phyloP scores from a whole-genome alignment of 805 yeast genomes.

The Starmerella tilneyi region DNA sequence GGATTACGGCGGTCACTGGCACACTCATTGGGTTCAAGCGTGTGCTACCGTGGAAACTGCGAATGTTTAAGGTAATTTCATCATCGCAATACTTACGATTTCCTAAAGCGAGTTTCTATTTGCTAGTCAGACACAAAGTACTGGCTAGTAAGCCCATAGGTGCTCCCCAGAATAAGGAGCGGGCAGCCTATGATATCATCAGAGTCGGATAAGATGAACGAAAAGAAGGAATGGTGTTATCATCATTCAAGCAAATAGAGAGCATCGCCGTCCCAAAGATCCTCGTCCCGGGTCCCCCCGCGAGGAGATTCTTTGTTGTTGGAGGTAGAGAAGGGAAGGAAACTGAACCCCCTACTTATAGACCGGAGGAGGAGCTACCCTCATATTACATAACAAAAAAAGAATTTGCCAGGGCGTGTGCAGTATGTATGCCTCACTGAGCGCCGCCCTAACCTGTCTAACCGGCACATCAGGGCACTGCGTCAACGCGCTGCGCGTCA shows the following conservation, averaged over 20 bases:
- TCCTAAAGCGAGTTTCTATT: conserved; percentile 9
- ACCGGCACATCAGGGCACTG: too few species aligned
- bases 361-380: not conserved
- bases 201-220: conserved; percentile 35
- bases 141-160: conserved; percentile 35
- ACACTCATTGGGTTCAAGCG: conserved; percentile 34
- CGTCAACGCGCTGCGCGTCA: too few species aligned
- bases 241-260: conserved; percentile 29
- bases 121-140: conserved; percentile 29
- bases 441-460: conserved; percentile 3
- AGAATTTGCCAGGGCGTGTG: conserved; percentile 5
- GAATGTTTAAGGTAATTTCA: conserved; percentile 34
- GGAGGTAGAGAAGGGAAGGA: not conserved
- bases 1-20: conserved; percentile 36
- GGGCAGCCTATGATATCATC: conserved; percentile 34
- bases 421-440: not conserved
- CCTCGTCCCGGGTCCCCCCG: conserved; percentile 17
- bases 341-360: conserved; percentile 3
- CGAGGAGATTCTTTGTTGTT: conserved; percentile 2
- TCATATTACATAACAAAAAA: conserved; percentile 3
- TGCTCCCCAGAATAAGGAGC: conserved; percentile 13
- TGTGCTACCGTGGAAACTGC: conserved; percentile 39
- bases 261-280: conserved; percentile 3
- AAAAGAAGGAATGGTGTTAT: conserved; percentile 31
- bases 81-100: conserved; percentile 28